Conservation (phyloP, 2,329 filamentous ascomycete species). For the Hymenoscyphus linearis region DNA sequence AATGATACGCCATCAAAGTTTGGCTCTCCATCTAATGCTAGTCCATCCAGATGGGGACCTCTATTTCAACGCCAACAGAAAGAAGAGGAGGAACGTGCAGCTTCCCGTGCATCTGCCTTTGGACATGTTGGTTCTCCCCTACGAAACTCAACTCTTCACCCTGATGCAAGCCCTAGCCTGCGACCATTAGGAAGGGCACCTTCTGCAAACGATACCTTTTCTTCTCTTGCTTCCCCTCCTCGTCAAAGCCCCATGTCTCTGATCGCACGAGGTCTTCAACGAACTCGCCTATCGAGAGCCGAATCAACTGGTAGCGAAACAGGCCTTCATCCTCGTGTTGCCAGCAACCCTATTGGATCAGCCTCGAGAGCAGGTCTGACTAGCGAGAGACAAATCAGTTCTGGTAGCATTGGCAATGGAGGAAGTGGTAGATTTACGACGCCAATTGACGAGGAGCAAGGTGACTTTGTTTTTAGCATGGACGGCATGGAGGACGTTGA, state of each 20-base stretch:
- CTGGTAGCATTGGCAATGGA: slow-evolving; percentile 42
- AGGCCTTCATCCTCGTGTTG: slow-evolving; percentile 45
- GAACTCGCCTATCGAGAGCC: slow-evolving; percentile 44
- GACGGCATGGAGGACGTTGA: slow-evolving; percentile 59
- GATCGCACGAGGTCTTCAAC: slow-evolving; percentile 57
- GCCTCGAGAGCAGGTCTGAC: slow-evolving; percentile 37
- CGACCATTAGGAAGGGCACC: slow-evolving; percentile 37
- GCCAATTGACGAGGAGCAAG: slow-evolving; percentile 60
- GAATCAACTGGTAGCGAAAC: slow-evolving; percentile 42
- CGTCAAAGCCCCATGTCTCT: slow-evolving; percentile 46
- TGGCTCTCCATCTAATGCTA: slow-evolving; percentile 53
- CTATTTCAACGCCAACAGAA: slow-evolving; percentile 50
- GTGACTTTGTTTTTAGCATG: slow-evolving; percentile 61
- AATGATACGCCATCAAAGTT: slow-evolving; percentile 49
- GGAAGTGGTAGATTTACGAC: slow-evolving; percentile 54
- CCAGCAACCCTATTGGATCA: slow-evolving; percentile 35
- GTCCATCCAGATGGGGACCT: slow-evolving; percentile 56
- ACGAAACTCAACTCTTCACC: slow-evolving; percentile 56
- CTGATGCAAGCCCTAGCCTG: slow-evolving; percentile 40
- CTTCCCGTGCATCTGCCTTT: slow-evolving; percentile 48
- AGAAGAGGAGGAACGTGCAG: slow-evolving; percentile 44
- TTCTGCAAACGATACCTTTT: slow-evolving; percentile 28
- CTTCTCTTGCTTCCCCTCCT: slow-evolving; percentile 31
- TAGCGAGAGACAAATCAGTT: slow-evolving; percentile 55
- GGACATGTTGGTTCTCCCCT: slow-evolving; percentile 62